These are phyloP conservation scores for Hypoxylon fuscum DNA, from an alignment of 495 filamentous ascomycete species.

Conservation along the genomic window DNA sequence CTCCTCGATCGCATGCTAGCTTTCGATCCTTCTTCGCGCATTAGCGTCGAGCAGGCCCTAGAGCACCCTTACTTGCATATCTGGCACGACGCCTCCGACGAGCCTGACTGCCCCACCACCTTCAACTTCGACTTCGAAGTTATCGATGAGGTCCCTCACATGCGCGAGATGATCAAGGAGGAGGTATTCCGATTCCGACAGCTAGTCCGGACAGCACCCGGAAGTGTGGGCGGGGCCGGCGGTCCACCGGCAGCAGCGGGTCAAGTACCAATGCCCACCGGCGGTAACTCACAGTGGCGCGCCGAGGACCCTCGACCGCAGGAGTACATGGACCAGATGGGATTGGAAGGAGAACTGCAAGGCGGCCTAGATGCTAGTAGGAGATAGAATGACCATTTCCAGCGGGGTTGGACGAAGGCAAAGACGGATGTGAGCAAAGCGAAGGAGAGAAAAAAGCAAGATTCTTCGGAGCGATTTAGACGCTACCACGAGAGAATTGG, in stretches of 20 bases:
- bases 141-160: constrained; percentile 88
- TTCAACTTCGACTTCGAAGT: constrained; percentile 99
- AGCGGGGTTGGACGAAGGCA: background rate
- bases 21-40: constrained; percentile 90
- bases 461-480: constrained; percentile 8
- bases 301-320: constrained; percentile 88
- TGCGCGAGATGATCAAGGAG: constrained; percentile 96
- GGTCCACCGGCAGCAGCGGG: constrained; percentile 44
- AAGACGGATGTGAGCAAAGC: background rate
- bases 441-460: background rate
- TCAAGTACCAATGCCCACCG: constrained; percentile 75
- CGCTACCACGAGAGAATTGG: constrained; percentile 12
- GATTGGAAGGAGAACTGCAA: constrained; percentile 85
- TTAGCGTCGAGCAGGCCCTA: constrained; percentile 91
- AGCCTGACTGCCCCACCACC: constrained; percentile 88
- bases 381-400: constrained; percentile 38
- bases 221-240: constrained; percentile 38
- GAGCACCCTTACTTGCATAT: constrained; percentile 96
- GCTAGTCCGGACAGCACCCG: constrained; percentile 73
- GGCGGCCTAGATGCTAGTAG: constrained; percentile 74
- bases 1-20: constrained; percentile 96
- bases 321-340: constrained; percentile 68
- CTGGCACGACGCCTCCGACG: constrained; percentile 97
- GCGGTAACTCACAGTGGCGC: constrained; percentile 74
- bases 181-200: constrained; percentile 87